Conservation (phyloP, 2,329 filamentous ascomycete genomes). For the Cercospora sesami region DNA sequence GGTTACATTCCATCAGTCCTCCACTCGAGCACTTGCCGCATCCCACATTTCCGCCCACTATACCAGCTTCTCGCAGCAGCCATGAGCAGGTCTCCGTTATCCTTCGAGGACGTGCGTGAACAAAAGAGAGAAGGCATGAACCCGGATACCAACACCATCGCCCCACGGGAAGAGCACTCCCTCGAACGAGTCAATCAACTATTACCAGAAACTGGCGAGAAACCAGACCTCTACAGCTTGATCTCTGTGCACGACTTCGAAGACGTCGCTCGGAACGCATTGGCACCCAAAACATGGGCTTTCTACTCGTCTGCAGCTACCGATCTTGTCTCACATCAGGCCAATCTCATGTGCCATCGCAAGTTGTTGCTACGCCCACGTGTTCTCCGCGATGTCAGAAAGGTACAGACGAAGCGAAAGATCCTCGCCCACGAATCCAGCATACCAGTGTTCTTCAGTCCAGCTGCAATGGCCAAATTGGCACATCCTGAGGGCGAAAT, state of each 20-base stretch:
- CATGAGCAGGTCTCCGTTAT: not conserved
- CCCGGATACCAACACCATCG: conserved; percentile 12
- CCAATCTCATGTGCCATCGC: conserved; percentile 44
- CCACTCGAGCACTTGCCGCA: not conserved
- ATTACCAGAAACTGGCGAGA: conserved; percentile 34
- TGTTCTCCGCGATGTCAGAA: conserved; percentile 45
- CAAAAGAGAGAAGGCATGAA: conserved; percentile 10
- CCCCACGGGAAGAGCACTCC: conserved; percentile 2
- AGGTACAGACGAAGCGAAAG: conserved; percentile 38
- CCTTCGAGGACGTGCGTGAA: not conserved
- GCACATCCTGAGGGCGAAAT: conserved; percentile 37
- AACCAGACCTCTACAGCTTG: conserved; percentile 49
- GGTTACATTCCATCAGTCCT: not conserved
- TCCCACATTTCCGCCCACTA: not conserved
- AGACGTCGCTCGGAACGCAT: conserved; percentile 39
- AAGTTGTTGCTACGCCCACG: conserved; percentile 51
- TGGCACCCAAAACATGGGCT: conserved; percentile 41
- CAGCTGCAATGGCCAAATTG: conserved; percentile 37
- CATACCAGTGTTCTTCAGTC: conserved; percentile 42
- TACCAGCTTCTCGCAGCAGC: not conserved
- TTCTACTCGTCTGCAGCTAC: conserved; percentile 53
- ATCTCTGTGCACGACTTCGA: conserved; percentile 52
- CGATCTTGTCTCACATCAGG: conserved; percentile 47
- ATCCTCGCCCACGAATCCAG: conserved; percentile 37
- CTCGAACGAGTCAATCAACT: conserved; percentile 11